These are phyloP conservation scores for Candida quercuum DNA, from an alignment of 805 yeast genomes.

Conservation along the genomic window DNA sequence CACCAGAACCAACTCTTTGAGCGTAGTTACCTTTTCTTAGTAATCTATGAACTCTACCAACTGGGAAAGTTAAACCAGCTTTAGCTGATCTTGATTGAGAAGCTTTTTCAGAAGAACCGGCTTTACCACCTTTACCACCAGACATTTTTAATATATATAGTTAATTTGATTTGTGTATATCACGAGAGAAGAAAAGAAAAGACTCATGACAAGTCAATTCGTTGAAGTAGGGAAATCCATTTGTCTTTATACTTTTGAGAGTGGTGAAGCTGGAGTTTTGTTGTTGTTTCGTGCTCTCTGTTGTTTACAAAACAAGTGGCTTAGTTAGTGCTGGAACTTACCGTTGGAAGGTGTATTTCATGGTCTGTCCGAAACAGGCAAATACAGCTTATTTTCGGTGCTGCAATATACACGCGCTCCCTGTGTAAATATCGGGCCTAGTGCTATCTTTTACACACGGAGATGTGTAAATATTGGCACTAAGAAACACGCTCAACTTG, in stretches of 20 bases:
- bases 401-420: not conserved
- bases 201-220: not conserved
- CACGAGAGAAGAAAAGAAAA: not conserved
- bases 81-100: conserved; percentile 97
- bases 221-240: not conserved
- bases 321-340: not conserved
- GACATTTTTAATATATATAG: conserved; percentile 44
- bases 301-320: not conserved
- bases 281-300: not conserved
- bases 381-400: conserved; percentile 1
- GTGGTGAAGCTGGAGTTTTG: not conserved
- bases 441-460: not conserved
- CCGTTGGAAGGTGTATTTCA: not conserved
- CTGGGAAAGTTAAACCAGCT: conserved; percentile 99
- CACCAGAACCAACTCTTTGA: conserved; percentile 98
- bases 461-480: not conserved
- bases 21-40: conserved; percentile 97
- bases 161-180: not conserved
- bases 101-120: conserved; percentile 91
- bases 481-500: not conserved
- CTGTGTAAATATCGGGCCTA: conserved; percentile 1
- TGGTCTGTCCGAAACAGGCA: not conserved
- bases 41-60: conserved; percentile 97
- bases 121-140: conserved; percentile 76
- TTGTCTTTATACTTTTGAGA: not conserved